These are phyloP conservation scores for Sarocladium kiliense DNA, from an alignment of 2,329 filamentous ascomycete species.

Conservation along the genomic window DNA sequence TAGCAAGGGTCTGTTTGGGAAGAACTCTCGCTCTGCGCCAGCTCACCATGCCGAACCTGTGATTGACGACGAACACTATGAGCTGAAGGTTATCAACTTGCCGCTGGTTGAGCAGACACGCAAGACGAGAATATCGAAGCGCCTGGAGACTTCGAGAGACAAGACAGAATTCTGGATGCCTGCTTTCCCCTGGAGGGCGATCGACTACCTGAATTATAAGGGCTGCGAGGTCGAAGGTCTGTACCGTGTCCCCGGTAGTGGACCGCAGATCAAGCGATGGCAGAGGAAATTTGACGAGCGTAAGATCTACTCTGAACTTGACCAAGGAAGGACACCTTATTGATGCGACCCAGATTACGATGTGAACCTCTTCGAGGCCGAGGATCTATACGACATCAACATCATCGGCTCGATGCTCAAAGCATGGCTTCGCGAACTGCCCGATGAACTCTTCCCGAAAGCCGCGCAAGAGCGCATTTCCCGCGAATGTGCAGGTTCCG, in stretches of 20 bases:
- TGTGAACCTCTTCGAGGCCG: slow-evolving; percentile 82
- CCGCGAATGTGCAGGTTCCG: slow-evolving; percentile 72
- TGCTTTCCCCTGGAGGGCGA: slow-evolving; percentile 88
- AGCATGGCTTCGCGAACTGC: slow-evolving; percentile 90
- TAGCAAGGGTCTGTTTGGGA: slow-evolving; percentile 78
- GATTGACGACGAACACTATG: slow-evolving; percentile 77
- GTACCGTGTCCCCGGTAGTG: slow-evolving; percentile 87
- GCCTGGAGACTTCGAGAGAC: slow-evolving; percentile 79
- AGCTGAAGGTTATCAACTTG: slow-evolving; percentile 77
- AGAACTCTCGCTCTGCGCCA: slow-evolving; percentile 65
- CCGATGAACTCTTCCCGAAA: slow-evolving; percentile 89
- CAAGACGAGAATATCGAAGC: slow-evolving; percentile 85
- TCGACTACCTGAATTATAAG: slow-evolving; percentile 94
- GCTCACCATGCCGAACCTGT: slow-evolving; percentile 58
- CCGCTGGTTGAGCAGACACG: slow-evolving; percentile 85
- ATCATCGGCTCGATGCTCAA: slow-evolving; percentile 96
- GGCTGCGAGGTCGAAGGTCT: slow-evolving; percentile 90
- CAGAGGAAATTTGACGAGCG: slow-evolving; percentile 85
- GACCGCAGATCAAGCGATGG: slow-evolving; percentile 88
- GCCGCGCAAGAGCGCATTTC: slow-evolving; percentile 74
- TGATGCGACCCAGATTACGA: slow-evolving; percentile 59
- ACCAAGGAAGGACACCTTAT: slow-evolving; percentile 10
- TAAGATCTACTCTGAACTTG: slow-evolving; percentile 29
- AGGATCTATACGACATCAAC: slow-evolving; percentile 91
- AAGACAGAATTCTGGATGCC: slow-evolving; percentile 99